Conservation (phyloP, 352 stramenopile species). For the Pythium angustatum region DNA sequence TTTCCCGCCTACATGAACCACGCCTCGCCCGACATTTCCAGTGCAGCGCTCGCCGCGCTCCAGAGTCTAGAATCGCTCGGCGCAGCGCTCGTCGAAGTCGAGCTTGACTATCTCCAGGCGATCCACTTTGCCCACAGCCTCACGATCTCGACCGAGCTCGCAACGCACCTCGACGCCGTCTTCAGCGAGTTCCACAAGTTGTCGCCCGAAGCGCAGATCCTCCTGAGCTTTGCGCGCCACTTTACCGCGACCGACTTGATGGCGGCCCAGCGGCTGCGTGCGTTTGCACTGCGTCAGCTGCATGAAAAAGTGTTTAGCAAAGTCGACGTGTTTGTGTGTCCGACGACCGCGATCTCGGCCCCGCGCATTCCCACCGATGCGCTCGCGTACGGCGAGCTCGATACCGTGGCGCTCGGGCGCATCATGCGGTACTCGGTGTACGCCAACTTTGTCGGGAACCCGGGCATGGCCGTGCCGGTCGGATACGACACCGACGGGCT, state of each 20-base stretch:
- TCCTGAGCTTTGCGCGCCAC: slow-evolving; percentile 66
- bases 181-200: slow-evolving; percentile 56
- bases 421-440: slow-evolving; percentile 87
- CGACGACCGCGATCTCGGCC: slow-evolving; percentile 74
- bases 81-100: slow-evolving; percentile 74
- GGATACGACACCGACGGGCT: slow-evolving; percentile 63
- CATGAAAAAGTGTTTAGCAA: slow-evolving; percentile 75
- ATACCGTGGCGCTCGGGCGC: slow-evolving; percentile 48
- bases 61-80: slow-evolving; percentile 53
- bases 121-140: slow-evolving; percentile 83
- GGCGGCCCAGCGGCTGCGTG: slow-evolving; percentile 79
- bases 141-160: slow-evolving; percentile 84
- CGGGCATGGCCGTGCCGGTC: slow-evolving; percentile 71
- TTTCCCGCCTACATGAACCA: slow-evolving; percentile 80
- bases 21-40: slow-evolving; percentile 56
- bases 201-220: slow-evolving; percentile 73
- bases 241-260: slow-evolving; percentile 81
- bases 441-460: slow-evolving; percentile 87
- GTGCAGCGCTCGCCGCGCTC: slow-evolving; percentile 47
- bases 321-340: slow-evolving; percentile 89
- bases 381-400: slow-evolving; percentile 51
- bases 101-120: slow-evolving; percentile 70
- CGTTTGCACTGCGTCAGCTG: slow-evolving; percentile 79
- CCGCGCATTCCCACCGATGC: slow-evolving; percentile 63
- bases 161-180: slow-evolving; percentile 67